A percentile compares a stretch with the other conserved stretches of the same genome.
Conservation (phyloP, 306 rosid species). For the Dryas drummondii region DNA sequence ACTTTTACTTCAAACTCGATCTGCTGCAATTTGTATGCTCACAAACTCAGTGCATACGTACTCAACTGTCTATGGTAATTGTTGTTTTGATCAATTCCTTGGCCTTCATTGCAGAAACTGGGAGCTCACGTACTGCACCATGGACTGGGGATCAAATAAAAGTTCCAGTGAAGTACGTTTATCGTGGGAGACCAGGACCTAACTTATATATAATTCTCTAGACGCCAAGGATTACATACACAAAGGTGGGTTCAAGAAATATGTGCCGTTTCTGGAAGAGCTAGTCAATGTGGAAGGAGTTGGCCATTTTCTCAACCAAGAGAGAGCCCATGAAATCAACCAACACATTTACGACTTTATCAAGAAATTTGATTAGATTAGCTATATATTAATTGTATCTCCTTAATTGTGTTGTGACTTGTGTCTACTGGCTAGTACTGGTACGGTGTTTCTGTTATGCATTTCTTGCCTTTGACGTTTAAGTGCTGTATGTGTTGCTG, state of each 20-base stretch:
- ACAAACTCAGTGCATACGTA: too few relatives aligned
- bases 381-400: too few relatives aligned
- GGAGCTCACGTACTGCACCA: slow-evolving; percentile 70
- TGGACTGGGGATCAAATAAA: slow-evolving; percentile 58
- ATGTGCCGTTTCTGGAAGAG: slow-evolving; percentile 59
- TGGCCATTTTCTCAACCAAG: slow-evolving; percentile 62
- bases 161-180: slow-evolving; percentile 56
- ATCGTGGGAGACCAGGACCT: slow-evolving; percentile 71
- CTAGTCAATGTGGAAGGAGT: slow-evolving; percentile 59
- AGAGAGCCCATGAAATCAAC: slow-evolving; percentile 57
- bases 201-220: slow-evolving; percentile 49
- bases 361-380: slow-evolving; percentile 22
- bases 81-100: background rate
- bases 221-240: slow-evolving; percentile 57
- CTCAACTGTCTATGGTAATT: too few relatives aligned
- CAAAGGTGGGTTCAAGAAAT: slow-evolving; percentile 62
- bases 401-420: too few relatives aligned
- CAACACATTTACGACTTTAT: slow-evolving; percentile 57
- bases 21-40: too few relatives aligned
- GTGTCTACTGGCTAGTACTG: too few relatives aligned
- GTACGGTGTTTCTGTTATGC: too few relatives aligned
- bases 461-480: too few relatives aligned
- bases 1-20: background rate
- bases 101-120: slow-evolving; percentile 48
- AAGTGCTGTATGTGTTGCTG: too few relatives aligned